These are phyloP conservation scores for Sarocladiaceae sp. DNA, from an alignment of 2,329 filamentous ascomycete species.

Conservation along the genomic window DNA sequence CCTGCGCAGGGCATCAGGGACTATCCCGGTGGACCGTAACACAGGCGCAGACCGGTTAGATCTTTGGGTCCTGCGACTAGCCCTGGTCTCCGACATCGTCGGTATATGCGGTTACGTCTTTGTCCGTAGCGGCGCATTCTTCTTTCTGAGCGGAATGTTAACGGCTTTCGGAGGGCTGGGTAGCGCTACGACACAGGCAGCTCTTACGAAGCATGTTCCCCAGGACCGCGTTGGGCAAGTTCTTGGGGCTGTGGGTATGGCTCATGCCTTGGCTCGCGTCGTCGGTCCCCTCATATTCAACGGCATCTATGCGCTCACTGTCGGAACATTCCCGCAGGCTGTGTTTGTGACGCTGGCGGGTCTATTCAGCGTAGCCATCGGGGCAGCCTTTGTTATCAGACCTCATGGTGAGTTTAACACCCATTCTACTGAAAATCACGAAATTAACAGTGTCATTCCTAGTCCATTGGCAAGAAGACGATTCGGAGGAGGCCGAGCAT, in stretches of 20 bases:
- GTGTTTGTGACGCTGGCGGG: constrained; percentile 72
- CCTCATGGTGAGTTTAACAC: constrained; percentile 62
- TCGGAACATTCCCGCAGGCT: constrained; percentile 72
- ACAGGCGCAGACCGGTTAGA: constrained; percentile 75
- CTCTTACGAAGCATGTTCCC: constrained; percentile 87
- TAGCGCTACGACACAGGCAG: constrained; percentile 76
- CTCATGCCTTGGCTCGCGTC: constrained; percentile 79
- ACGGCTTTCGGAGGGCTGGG: constrained; percentile 80
- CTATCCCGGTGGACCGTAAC: constrained; percentile 41
- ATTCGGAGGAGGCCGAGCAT: constrained; percentile 18
- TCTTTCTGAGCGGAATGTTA: constrained; percentile 67
- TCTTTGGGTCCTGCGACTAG: constrained; percentile 68
- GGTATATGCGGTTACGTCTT: constrained; percentile 75
- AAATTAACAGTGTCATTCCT: not conserved
- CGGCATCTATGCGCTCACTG: constrained; percentile 77
- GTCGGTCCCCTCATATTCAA: constrained; percentile 81
- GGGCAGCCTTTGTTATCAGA: constrained; percentile 65
- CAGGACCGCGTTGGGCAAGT: constrained; percentile 77
- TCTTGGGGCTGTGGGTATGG: constrained; percentile 80
- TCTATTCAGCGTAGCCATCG: constrained; percentile 63
- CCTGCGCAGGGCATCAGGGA: constrained; percentile 31
- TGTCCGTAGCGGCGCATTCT: constrained; percentile 55
- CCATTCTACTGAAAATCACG: not conserved
- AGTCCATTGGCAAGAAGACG: constrained; percentile 30
- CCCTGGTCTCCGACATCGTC: constrained; percentile 70